Evolutionary conservation across 2,329 filamentous ascomycete genomes (phyloP).

Genomic region (Ophiostoma novo-ulmi): DNA sequence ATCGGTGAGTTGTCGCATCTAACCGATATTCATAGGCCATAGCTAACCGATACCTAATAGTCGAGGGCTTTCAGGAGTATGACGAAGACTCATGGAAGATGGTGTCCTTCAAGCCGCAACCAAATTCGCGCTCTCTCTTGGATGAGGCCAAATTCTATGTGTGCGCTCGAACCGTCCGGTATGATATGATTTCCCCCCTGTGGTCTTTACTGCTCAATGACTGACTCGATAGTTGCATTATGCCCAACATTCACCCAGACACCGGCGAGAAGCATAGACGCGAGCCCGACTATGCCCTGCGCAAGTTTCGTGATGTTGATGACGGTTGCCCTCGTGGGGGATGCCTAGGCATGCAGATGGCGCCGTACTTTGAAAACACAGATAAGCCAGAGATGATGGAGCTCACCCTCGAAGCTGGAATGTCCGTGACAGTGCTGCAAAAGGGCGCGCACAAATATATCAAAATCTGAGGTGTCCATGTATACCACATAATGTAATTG

Average conservation of each 20-base stretch:
- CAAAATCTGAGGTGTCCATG: slow-evolving; percentile 24
- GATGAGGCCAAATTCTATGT: slow-evolving; percentile 46
- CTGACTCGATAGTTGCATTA: slow-evolving; percentile 45
- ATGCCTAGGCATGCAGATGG: slow-evolving; percentile 63
- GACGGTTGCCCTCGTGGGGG: slow-evolving; percentile 51
- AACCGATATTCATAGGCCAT: background rate
- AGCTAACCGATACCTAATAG: slow-evolving; percentile 13
- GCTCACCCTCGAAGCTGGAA: slow-evolving; percentile 51
- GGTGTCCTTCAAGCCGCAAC: slow-evolving; percentile 48
- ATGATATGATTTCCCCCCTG: slow-evolving; percentile 18
- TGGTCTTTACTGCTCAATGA: background rate
- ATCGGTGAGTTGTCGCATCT: slow-evolving; percentile 39
- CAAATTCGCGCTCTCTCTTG: slow-evolving; percentile 41
- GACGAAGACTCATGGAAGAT: slow-evolving; percentile 65
- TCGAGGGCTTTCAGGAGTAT: slow-evolving; percentile 56
- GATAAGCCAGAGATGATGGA: slow-evolving; percentile 34
- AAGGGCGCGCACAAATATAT: slow-evolving; percentile 44
- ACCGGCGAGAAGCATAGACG: slow-evolving; percentile 51
- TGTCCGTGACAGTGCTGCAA: slow-evolving; percentile 48
- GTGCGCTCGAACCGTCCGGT: slow-evolving; percentile 59
- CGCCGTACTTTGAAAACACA: slow-evolving; percentile 45
- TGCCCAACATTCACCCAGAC: slow-evolving; percentile 64
- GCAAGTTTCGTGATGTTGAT: slow-evolving; percentile 56
- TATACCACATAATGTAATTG: background rate
- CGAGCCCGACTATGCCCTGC: slow-evolving; percentile 56